Evolutionary conservation across 2,329 filamentous ascomycete species (phyloP).

Genomic region (Penicillium crustosum): DNA sequence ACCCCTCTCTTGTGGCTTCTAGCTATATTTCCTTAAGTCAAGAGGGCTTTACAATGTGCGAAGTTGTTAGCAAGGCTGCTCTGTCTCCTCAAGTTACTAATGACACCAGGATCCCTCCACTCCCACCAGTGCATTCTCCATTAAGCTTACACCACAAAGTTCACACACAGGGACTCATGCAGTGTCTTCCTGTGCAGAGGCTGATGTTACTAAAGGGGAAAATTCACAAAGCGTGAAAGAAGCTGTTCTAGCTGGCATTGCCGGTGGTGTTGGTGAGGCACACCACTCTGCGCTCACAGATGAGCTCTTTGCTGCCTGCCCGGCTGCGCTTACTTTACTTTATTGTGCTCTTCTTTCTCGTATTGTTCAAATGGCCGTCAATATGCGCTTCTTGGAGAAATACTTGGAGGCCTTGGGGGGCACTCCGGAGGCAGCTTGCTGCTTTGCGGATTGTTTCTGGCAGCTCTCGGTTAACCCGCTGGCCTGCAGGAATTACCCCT

Average conservation of each 20-base stretch:
- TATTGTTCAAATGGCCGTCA: not conserved
- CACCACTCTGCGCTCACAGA: not conserved
- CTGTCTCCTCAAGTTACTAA: not conserved
- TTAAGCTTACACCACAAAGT: not conserved
- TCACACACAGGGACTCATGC: not conserved
- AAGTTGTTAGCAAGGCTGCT: not conserved
- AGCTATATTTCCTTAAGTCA: not conserved
- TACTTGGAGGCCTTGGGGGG: not conserved
- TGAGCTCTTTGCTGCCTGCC: not conserved
- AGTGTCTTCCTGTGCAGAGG: not conserved
- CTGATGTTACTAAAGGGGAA: not conserved
- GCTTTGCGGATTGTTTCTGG: not conserved
- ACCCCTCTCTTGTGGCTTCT: not conserved
- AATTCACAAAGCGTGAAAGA: not conserved
- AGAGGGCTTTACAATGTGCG: not conserved
- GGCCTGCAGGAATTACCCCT: not conserved
- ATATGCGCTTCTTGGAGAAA: not conserved
- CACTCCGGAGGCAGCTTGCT: not conserved
- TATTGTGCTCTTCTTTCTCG: not conserved
- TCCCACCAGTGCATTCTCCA: not conserved
- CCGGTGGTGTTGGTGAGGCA: not conserved
- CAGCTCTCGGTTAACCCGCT: not conserved
- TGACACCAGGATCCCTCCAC: not conserved
- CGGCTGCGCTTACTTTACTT: not conserved
- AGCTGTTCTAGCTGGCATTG: not conserved